phyloP scores from a whole-genome alignment of 108 stramenopile genomes.

The Nitzschia inconspicua region DNA sequence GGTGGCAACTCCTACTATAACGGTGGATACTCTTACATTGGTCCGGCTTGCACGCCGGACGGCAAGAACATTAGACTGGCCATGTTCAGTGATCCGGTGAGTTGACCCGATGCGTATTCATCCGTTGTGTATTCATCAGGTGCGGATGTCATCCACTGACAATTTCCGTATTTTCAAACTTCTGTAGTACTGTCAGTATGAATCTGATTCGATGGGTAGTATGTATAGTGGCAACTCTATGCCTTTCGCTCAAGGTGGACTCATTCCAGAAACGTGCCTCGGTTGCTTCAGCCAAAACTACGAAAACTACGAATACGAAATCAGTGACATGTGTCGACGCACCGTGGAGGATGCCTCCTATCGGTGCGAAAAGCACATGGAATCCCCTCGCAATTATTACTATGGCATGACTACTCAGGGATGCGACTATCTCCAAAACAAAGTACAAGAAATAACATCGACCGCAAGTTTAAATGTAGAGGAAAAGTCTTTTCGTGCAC shows the following conservation, averaged over 20 bases:
- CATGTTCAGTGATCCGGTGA: slow-evolving; percentile 19
- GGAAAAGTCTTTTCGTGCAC: too few relatives aligned
- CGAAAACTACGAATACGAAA: slow-evolving; percentile 23
- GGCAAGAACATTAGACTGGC: slow-evolving; percentile 25
- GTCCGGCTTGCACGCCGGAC: slow-evolving; percentile 36
- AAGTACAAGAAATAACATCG: neutral
- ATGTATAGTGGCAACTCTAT: slow-evolving; percentile 29
- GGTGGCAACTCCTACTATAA: slow-evolving; percentile 2
- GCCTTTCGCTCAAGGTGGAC: slow-evolving; percentile 24
- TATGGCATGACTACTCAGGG: neutral
- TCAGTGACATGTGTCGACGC: slow-evolving; percentile 28
- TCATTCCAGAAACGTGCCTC: slow-evolving; percentile 21
- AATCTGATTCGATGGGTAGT: slow-evolving; percentile 8
- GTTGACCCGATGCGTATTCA: neutral
- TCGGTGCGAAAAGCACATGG: slow-evolving; percentile 31
- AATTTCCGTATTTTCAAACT: neutral
- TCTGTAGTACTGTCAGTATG: slow-evolving; percentile 9
- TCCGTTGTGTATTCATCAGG: too few relatives aligned
- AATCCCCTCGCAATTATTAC: slow-evolving; percentile 13
- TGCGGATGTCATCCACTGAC: too few relatives aligned
- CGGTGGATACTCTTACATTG: slow-evolving; percentile 6
- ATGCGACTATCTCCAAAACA: neutral
- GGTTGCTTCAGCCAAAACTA: slow-evolving; percentile 14
- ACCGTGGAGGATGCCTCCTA: slow-evolving; percentile 21
- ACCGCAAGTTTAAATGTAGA: too few relatives aligned